Percentiles rank a stretch among this genome's conserved stretches.
Conservation (phyloP, 2,329 filamentous ascomycete genomes). For the Mollisiaceae sp. region DNA sequence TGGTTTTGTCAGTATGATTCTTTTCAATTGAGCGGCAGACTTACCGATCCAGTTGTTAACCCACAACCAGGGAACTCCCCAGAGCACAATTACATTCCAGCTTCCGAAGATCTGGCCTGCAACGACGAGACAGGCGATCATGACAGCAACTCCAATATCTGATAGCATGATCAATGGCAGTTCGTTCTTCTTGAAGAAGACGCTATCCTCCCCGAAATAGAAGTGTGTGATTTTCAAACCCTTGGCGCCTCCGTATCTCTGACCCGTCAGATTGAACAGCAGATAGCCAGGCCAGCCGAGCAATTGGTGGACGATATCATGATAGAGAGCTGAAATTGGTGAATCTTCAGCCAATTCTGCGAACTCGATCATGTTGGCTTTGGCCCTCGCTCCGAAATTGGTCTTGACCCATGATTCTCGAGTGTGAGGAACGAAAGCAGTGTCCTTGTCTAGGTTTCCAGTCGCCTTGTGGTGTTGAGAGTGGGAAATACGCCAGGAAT, state of each 20-base stretch:
- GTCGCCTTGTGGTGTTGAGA: constrained; percentile 72
- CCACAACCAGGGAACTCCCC: constrained; percentile 68
- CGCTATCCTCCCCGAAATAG: constrained; percentile 67
- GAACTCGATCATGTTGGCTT: constrained; percentile 45
- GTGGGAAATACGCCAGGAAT: constrained; percentile 75
- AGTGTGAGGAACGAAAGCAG: constrained; percentile 64
- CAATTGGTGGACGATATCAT: constrained; percentile 65
- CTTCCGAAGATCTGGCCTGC: constrained; percentile 58
- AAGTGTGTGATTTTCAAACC: constrained; percentile 42
- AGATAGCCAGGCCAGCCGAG: constrained; percentile 70
- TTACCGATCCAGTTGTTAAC: constrained; percentile 69
- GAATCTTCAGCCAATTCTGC: constrained; percentile 67
- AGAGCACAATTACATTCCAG: constrained; percentile 62
- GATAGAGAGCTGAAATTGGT: constrained; percentile 59
- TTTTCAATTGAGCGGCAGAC: constrained; percentile 35
- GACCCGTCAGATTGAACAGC: constrained; percentile 56
- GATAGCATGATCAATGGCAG: constrained; percentile 60
- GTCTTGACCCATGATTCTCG: constrained; percentile 41
- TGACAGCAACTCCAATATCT: constrained; percentile 63
- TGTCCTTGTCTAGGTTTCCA: constrained; percentile 71
- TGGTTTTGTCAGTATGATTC: constrained; percentile 37
- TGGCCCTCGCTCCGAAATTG: constrained; percentile 38
- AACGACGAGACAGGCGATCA: constrained; percentile 56
- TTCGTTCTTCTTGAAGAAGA: constrained; percentile 64
- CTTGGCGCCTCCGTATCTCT: constrained; percentile 40